These are phyloP conservation scores for Dactylorhiza incarnata DNA, from an alignment of 106 monocot genomes.

Conservation along the genomic window DNA sequence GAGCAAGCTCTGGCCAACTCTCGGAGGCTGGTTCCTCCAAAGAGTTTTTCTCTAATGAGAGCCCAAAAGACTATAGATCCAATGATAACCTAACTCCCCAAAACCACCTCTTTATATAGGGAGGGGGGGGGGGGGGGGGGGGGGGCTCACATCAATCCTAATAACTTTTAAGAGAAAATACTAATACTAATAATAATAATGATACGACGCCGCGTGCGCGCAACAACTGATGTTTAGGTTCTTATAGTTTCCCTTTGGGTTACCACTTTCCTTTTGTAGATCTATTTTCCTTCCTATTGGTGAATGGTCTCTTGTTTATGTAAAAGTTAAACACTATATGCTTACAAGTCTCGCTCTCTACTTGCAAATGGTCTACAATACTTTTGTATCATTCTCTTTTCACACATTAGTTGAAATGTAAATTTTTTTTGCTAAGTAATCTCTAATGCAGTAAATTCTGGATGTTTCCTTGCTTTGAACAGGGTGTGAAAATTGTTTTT, in stretches of 20 bases:
- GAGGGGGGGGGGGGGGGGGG: no score
- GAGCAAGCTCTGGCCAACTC: no score
- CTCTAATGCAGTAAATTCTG: not conserved
- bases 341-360: not conserved
- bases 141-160: no score
- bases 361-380: not conserved
- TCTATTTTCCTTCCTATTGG: not conserved
- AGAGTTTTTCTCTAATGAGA: no score
- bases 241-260: not conserved
- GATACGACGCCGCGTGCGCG: no score
- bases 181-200: no score
- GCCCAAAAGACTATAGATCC: no score
- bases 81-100: no score
- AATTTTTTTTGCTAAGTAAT: not conserved
- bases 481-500: conserved; percentile 94
- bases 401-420: not conserved
- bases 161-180: no score
- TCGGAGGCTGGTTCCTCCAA: no score
- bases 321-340: not conserved
- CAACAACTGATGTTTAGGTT: no score
- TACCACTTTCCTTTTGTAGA: not conserved
- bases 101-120: no score
- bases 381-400: not conserved
- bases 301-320: not conserved
- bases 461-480: conserved; percentile 8